Evolutionary conservation across 148 eudicot genomes (phyloP), one percentile per base, ranked within the genome.

Genomic region (Persicaria tinctoria): DNA sequence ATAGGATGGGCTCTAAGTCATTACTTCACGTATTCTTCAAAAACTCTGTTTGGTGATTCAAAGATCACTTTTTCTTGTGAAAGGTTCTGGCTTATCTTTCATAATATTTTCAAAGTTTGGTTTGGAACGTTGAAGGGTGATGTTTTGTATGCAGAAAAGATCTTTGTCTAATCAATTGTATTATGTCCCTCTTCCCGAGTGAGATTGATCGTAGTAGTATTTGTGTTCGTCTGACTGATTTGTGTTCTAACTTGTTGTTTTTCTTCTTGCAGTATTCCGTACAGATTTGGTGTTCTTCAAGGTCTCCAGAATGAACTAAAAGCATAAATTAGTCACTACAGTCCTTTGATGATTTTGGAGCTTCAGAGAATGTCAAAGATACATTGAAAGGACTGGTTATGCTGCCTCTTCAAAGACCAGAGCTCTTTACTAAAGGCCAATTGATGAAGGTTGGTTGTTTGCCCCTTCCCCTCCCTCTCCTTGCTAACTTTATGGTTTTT

Each of bases 361-460:
- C 97, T 77, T 74, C 90, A 70, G 95, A 90, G 70, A 87, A 85
- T 73, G 89, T 92, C 14, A 90, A 92, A 64, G 95, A 92, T 72
- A 92, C 95, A 20, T 74, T 90, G 50, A 90, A 92, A 80, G 95
- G 90, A 76, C 70, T 92, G 76, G 95, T 92, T 49, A 92, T 90
- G 97, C 82, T 90, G 74, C 97, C 95, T 74, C 88, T 92, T 59
- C 97, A 92, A 77, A 88, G 97, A 82, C 97, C 97, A 38, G 95
- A 92, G 82, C 77, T 92, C 49, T 92, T 76, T 20, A 76, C 82
- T 8, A 92, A 92, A 85, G 93, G 93, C 72, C 98, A 91, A 74
- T 79, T 91, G 72, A 91, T 94, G 5, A 93, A 20, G 94, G 98
- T 93, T 76, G 12, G 38, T 7, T 70, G 2, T 18, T 48, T 9